These are phyloP conservation scores for Peronospora belbahrii DNA, from an alignment of 352 stramenopile genomes.

Conservation along the genomic window DNA sequence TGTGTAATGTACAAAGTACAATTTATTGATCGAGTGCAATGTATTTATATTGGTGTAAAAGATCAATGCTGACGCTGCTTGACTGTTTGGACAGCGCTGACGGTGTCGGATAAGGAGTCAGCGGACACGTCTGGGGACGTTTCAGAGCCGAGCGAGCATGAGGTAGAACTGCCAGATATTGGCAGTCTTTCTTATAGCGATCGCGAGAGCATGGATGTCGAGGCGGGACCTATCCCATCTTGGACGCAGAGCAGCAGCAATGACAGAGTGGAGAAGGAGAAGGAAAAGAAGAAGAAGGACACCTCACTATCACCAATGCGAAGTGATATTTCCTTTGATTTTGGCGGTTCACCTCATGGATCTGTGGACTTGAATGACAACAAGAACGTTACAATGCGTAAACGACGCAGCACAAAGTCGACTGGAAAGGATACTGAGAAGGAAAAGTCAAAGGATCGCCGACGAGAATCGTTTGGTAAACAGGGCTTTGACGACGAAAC, in stretches of 20 bases:
- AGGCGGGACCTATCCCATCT: constrained; percentile 21
- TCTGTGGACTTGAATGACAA: constrained; percentile 23
- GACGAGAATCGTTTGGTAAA: constrained; percentile 35
- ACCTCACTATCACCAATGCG: constrained; percentile 9
- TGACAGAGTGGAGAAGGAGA: constrained; percentile 7
- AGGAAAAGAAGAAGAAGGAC: constrained; percentile 17
- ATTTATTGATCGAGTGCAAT: too few relatives aligned
- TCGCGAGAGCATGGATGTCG: constrained; percentile 29
- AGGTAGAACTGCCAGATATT: constrained; percentile 34
- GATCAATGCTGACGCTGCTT: constrained; percentile 5
- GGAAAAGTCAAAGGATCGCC: constrained; percentile 23
- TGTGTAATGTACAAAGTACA: constrained; percentile 1
- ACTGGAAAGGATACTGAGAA: constrained; percentile 12
- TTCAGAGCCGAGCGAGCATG: constrained; percentile 40
- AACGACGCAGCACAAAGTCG: constrained; percentile 14
- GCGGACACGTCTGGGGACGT: constrained; percentile 37
- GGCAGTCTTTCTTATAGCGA: constrained; percentile 27
- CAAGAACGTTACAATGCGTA: constrained; percentile 24
- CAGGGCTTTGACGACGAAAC: constrained; percentile 39
- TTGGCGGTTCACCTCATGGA: constrained; percentile 25
- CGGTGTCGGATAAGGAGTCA: constrained; percentile 33
- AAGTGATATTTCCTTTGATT: constrained; percentile 39
- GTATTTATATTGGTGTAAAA: neutral
- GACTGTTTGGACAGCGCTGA: constrained; percentile 20
- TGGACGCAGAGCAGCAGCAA: constrained; percentile 22